Base-by-base conservation (phyloP, 2,329 filamentous ascomycete species). In the Exophiala sideris region DNA sequence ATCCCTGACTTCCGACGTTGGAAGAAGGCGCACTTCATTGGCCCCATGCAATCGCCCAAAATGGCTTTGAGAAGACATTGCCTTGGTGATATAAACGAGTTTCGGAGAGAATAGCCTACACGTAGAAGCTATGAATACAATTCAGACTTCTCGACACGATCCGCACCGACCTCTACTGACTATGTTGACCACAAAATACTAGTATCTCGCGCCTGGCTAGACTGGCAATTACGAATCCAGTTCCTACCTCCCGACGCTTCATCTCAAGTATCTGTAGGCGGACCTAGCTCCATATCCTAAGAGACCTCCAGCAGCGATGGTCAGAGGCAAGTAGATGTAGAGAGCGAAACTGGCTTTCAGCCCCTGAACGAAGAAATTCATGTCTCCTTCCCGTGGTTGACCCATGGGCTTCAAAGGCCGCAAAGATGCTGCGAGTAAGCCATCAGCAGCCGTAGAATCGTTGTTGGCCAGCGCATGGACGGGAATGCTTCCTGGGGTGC, bases 351-450 rank as follows among this genome's bases (percentile, higher is more conserved):
- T 16, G n/a, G 16, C 35, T 38, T n/a, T 12, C 35, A 38, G 35
- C 6, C 35, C 35, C 16, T 38, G 35, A n/a, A 9, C 24, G 35
- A 56, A 56, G 48, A 56, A 56, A 11, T 49, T 49, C 18, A 40
- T 48, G 36, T 48, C 18, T 3, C 53, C 41, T 18, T 16, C 24
- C 7, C 21, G 29, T 7, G 48, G 36, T 35, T 56, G 53, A 18
- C 48, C 40, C 5, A 40, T 56, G 7, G 53, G 33, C 12, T 49
- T 49, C 9, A 56, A 49, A 29, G 52, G 52, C 16, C 24, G 45
- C 11, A 51, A 32, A 14, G 52, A 34, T 10, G 40, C 9, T 5
- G 6, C 9, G 12, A 45, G 32, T 16, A 50, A 48, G 18, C 4
- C 4, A 5, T 50, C 6, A 14, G 34, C 9, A 20, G 16, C 32